Evolutionary conservation across 73 alveolate species (phyloP).

Genomic region (Paramecium pentaurelia): DNA sequence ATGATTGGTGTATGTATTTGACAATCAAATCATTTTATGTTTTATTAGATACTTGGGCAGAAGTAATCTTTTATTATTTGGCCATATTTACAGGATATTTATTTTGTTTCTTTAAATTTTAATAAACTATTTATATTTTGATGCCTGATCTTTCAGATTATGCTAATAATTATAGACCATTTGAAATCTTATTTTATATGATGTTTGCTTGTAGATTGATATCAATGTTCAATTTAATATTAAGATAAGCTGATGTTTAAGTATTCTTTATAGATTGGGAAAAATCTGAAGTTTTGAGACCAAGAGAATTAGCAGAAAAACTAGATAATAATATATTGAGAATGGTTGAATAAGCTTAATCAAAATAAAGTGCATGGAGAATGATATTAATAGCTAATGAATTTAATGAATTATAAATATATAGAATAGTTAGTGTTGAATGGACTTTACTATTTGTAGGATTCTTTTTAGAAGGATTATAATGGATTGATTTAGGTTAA

Average conservation of each 20-base stretch:
- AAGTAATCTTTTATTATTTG: slow-evolving; percentile 82
- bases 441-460: slow-evolving; percentile 70
- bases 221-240: slow-evolving; percentile 68
- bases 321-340: background rate
- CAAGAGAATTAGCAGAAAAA: slow-evolving; percentile 46
- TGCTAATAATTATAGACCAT: slow-evolving; percentile 68
- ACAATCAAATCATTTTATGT: slow-evolving; percentile 59
- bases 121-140: slow-evolving; percentile 79
- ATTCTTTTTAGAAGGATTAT: slow-evolving; percentile 71
- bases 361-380: slow-evolving; percentile 88
- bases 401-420: slow-evolving; percentile 82
- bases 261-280: slow-evolving; percentile 95
- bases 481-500: slow-evolving; percentile 64
- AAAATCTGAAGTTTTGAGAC: slow-evolving; percentile 70
- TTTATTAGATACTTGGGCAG: slow-evolving; percentile 76
- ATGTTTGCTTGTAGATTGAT: slow-evolving; percentile 73
- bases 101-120: slow-evolving; percentile 85
- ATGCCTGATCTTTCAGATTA: slow-evolving; percentile 70
- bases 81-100: slow-evolving; percentile 84
- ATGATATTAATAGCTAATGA: slow-evolving; percentile 89
- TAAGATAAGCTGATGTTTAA: slow-evolving; percentile 74
- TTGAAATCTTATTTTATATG: slow-evolving; percentile 75
- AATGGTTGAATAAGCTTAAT: background rate
- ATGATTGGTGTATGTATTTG: slow-evolving; percentile 61
- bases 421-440: slow-evolving; percentile 71